These are phyloP conservation scores for Lactifluus volemus DNA, from an alignment of 768 basidiomycete species.

Conservation along the genomic window DNA sequence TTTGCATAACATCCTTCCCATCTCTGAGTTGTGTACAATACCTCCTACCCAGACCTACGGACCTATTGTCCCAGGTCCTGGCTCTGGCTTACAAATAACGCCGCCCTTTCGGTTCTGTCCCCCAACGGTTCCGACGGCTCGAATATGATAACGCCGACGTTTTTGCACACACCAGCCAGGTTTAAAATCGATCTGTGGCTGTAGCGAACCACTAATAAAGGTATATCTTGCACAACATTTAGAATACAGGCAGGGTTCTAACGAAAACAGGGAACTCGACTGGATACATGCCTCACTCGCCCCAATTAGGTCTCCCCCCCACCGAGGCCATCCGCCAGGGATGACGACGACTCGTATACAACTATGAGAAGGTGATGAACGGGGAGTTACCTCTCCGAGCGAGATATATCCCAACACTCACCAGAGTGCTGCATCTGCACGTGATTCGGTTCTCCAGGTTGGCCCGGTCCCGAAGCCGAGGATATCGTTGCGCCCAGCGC, in stretches of 20 bases:
- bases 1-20: too few relatives aligned
- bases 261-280: not conserved
- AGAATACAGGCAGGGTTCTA: slow-evolving; percentile 1
- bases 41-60: too few relatives aligned
- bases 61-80: too few relatives aligned
- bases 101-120: too few relatives aligned
- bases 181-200: too few relatives aligned
- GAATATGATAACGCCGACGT: too few relatives aligned
- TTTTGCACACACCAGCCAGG: too few relatives aligned
- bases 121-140: too few relatives aligned
- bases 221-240: not conserved
- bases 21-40: too few relatives aligned
- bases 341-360: slow-evolving; percentile 16
- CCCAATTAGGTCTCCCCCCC: slow-evolving; percentile 8
- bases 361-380: slow-evolving; percentile 3
- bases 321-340: slow-evolving; percentile 17
- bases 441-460: slow-evolving; percentile 11
- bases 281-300: not conserved
- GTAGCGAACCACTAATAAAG: not conserved
- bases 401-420: not conserved
- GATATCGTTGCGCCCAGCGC: slow-evolving; percentile 1
- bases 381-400: too few relatives aligned
- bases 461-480: slow-evolving; percentile 8
- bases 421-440: slow-evolving; percentile 14
- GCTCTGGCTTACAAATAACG: too few relatives aligned